phyloP scores from a whole-genome alignment of 139 green algal genomes.

The Chlamydomonas incerta region DNA sequence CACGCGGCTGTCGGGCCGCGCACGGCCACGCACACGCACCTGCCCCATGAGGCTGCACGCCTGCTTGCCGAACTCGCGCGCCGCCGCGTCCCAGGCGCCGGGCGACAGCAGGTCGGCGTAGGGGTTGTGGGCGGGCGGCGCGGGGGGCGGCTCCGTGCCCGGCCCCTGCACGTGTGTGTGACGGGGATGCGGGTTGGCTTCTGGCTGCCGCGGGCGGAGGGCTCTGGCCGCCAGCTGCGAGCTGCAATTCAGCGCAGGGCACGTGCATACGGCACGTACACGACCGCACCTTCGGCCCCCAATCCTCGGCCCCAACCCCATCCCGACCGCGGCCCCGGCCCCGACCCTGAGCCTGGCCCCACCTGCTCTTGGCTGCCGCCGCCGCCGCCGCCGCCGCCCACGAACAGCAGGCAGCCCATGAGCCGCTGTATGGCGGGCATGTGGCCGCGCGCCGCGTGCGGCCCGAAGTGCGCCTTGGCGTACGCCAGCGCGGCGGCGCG shows the following conservation, averaged over 20 bases:
- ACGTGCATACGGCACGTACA: no score
- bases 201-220: no score
- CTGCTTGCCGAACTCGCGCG: slow-evolving; percentile 82
- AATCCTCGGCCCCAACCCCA: no score
- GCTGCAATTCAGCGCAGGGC: no score
- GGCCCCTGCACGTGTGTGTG: neutral
- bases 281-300: no score
- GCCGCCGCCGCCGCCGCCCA: neutral
- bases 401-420: slow-evolving; percentile 91
- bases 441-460: slow-evolving; percentile 57
- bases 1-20: no score
- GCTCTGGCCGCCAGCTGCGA: no score
- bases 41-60: slow-evolving; percentile 90
- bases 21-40: no score
- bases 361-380: neutral
- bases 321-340: no score
- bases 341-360: neutral
- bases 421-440: slow-evolving; percentile 85
- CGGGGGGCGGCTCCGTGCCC: no score
- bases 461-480: slow-evolving; percentile 77
- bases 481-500: slow-evolving; percentile 80
- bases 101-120: slow-evolving; percentile 77
- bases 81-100: slow-evolving; percentile 77
- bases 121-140: slow-evolving; percentile 5
- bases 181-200: no score